Conservation (phyloP, 2,329 filamentous ascomycete species). For the Ceratocystis eucalypticola region DNA sequence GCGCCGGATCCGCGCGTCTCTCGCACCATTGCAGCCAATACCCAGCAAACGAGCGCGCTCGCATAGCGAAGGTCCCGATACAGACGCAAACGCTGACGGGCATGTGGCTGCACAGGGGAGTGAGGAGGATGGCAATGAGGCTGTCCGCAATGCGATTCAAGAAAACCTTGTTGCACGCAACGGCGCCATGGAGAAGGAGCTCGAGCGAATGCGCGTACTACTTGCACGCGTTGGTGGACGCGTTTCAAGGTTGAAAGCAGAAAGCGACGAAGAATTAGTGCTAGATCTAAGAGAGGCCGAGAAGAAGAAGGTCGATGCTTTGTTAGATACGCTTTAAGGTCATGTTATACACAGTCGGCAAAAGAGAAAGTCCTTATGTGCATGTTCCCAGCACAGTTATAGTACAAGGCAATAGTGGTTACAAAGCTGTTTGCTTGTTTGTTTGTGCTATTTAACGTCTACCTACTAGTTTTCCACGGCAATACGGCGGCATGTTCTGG, state of each 20-base stretch:
- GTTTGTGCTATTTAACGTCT: too few species aligned
- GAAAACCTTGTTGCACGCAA: constrained; percentile 53
- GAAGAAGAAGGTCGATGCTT: constrained; percentile 11
- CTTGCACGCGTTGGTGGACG: constrained; percentile 45
- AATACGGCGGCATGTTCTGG: too few species aligned
- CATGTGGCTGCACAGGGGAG: too few species aligned
- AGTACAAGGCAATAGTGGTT: neutral
- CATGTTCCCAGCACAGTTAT: neutral
- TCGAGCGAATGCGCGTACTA: constrained; percentile 52
- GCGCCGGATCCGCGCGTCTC: constrained; percentile 35
- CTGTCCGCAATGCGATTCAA: constrained; percentile 36
- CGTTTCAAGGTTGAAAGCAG: constrained; percentile 29
- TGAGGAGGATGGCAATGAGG: constrained; percentile 15
- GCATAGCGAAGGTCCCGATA: neutral
- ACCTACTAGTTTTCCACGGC: too few species aligned
- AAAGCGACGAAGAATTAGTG: constrained; percentile 16
- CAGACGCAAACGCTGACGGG: neutral
- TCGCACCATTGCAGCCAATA: constrained; percentile 36
- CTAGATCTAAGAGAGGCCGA: constrained; percentile 9
- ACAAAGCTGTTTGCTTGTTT: too few species aligned
- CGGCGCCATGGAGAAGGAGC: constrained; percentile 50
- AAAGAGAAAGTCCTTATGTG: neutral
- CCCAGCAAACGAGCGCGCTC: neutral
- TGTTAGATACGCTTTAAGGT: constrained; percentile 10
- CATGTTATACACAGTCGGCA: neutral